Base-by-base conservation (phyloP, 2,329 filamentous ascomycete genomes). In the Trichoderma brevicompactum region DNA sequence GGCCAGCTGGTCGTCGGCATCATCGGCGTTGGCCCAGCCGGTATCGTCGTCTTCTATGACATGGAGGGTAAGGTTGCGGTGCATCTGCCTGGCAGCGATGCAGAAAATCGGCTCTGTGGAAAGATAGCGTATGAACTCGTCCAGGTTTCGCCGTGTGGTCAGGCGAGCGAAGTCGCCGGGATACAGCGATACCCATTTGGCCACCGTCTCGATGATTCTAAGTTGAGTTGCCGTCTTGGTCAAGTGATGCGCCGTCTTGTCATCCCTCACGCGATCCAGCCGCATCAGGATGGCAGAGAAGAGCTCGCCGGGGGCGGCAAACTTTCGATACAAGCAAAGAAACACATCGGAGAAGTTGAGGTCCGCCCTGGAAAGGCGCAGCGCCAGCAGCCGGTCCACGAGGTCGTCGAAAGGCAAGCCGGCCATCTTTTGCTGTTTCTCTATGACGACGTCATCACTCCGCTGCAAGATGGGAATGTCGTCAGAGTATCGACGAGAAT, bases 281-380 rank as follows among this genome's bases (percentile, higher is more conserved):
- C 91, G 88, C 65, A 89, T 83, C 46, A 96, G 82, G 50, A 98
- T 90, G 7, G 92, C 88, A 46, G 88, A 85, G 60, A 98, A 87
- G 5, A 99, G 83, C 69, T 90, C 85, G 9, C 86, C 85, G 0
- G 95, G 95, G 2, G 94, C 87, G 4, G 92, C 91, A 74, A 99
- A 98, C 76, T 95, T 96, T 68, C 95, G 90, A 78, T 98, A 98
- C 13, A 98, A 82, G 69, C 94, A 97, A 36, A 98, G 82, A 72
- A 98, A 98, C 17, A 96, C 89, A 50, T 93, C 88, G 1, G 87
- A 86, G 74, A 97, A 99, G 76, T 97, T 97, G 65, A 86, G 85
- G 74, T 98, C 95, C n/a, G 89, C 85, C 73, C 92, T 93, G 34
- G 92, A 93, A 80, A 94, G 89, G 41, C 92, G 91, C 68, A 92